Conservation (phyloP, 768 basidiomycete species). For the Hydnum rufescens region DNA sequence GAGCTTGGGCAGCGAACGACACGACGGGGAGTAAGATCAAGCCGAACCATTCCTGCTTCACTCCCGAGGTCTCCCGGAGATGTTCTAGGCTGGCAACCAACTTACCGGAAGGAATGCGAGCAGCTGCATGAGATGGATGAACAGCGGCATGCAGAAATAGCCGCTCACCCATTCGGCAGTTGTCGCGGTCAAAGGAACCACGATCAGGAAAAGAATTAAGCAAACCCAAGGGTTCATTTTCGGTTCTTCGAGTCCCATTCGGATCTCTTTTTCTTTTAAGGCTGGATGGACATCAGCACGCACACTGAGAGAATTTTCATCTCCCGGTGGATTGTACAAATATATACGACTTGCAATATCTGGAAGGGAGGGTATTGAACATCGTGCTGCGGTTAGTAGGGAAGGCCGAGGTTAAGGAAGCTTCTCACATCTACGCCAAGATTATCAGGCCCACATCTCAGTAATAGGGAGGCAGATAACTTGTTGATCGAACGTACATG, state of each 20-base stretch:
- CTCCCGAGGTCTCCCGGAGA: conserved; percentile 25
- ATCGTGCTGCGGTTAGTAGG: background rate
- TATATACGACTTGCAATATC: conserved; percentile 46
- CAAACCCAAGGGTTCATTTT: conserved; percentile 37
- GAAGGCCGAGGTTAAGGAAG: background rate
- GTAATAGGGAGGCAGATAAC: background rate
- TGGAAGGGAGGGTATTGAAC: background rate
- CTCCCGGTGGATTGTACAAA: conserved; percentile 50
- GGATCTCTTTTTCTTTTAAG: conserved; percentile 14
- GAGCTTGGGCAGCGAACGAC: conserved; percentile 53
- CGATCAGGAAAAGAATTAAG: conserved; percentile 29
- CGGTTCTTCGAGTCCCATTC: conserved; percentile 3
- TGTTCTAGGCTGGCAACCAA: conserved; percentile 44
- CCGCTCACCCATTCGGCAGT: conserved; percentile 49
- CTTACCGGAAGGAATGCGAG: no score
- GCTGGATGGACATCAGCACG: background rate
- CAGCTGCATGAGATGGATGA: no score
- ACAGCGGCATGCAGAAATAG: background rate
- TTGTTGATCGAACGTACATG: conserved; percentile 6
- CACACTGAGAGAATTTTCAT: conserved; percentile 21
- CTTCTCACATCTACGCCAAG: conserved; percentile 13
- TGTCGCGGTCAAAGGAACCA: conserved; percentile 40
- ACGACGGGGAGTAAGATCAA: conserved; percentile 50
- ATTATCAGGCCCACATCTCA: background rate
- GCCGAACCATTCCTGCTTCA: conserved; percentile 53